phyloP scores from a whole-genome alignment of 148 eudicot species.

The Mesembryanthemum crystallinum region DNA sequence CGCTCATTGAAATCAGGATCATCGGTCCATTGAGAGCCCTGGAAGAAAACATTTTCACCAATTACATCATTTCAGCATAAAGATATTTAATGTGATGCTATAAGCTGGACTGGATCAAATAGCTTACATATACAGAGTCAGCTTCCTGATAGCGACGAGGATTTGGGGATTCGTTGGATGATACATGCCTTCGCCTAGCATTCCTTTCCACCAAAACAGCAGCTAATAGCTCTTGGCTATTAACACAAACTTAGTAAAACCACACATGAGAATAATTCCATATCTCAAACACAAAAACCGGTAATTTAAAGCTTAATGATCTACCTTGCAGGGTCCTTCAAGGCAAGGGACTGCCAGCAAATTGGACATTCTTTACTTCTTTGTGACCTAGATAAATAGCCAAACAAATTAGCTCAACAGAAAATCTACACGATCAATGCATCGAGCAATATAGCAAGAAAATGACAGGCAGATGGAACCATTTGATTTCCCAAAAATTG shows the following conservation, averaged over 20 bases:
- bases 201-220: conserved; percentile 54
- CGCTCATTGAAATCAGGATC: conserved; percentile 60
- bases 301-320: background rate
- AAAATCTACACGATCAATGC: background rate
- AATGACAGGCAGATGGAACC: too few relatives aligned
- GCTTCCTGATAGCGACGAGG: conserved; percentile 24
- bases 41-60: conserved; percentile 18
- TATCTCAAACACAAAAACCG: background rate
- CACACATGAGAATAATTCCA: background rate
- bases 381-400: conserved; percentile 51
- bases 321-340: conserved; percentile 72
- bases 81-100: background rate
- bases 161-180: conserved; percentile 8
- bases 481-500: too few relatives aligned
- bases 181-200: conserved; percentile 35
- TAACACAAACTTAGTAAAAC: background rate
- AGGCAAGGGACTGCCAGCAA: conserved; percentile 66
- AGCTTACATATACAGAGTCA: conserved; percentile 41
- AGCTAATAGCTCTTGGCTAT: conserved; percentile 74
- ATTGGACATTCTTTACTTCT: conserved; percentile 85
- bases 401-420: background rate
- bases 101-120: conserved; percentile 7
- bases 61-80: background rate
- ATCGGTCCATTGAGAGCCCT: conserved; percentile 48
- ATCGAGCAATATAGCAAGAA: background rate